Evolutionary conservation across 257 asterid genomes (phyloP).

Genomic region (Lycium barbarum): DNA sequence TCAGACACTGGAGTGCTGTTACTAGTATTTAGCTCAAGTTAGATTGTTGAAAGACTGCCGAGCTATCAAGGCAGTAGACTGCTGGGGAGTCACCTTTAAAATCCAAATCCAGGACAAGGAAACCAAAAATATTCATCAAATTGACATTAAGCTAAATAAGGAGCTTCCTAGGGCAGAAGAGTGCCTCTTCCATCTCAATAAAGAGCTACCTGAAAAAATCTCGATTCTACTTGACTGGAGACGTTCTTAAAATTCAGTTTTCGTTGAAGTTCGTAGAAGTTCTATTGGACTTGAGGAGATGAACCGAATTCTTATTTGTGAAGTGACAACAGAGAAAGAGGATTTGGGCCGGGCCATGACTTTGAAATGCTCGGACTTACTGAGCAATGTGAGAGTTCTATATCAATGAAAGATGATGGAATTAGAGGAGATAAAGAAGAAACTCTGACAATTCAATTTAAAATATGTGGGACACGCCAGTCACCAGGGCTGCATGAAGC

Average conservation of each 20-base stretch:
- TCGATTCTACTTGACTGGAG: neutral
- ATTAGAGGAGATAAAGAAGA: neutral
- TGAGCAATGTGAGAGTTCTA: neutral
- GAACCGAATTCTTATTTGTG: neutral
- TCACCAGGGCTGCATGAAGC: neutral
- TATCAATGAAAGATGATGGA: neutral
- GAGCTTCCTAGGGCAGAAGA: neutral
- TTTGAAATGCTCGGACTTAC: neutral
- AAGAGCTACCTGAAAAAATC: neutral
- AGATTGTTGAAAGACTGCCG: neutral
- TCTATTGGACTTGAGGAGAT: neutral
- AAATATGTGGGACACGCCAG: neutral
- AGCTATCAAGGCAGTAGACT: neutral
- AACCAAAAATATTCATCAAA: neutral
- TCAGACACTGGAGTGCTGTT: neutral
- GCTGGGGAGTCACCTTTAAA: neutral
- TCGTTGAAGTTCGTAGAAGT: neutral
- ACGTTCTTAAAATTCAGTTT: neutral
- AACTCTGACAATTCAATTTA: neutral
- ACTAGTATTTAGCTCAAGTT: neutral
- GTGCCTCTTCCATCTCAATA: neutral
- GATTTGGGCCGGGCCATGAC: neutral
- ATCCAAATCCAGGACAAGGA: constrained; percentile 12
- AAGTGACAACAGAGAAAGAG: constrained; percentile 2
- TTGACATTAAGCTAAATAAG: constrained; percentile 10